Evolutionary conservation across 202 grass and related monocot genomes (phyloP), one percentile per base, ranked within the genome.

Genomic region (Sporobolus alterniflorus): DNA sequence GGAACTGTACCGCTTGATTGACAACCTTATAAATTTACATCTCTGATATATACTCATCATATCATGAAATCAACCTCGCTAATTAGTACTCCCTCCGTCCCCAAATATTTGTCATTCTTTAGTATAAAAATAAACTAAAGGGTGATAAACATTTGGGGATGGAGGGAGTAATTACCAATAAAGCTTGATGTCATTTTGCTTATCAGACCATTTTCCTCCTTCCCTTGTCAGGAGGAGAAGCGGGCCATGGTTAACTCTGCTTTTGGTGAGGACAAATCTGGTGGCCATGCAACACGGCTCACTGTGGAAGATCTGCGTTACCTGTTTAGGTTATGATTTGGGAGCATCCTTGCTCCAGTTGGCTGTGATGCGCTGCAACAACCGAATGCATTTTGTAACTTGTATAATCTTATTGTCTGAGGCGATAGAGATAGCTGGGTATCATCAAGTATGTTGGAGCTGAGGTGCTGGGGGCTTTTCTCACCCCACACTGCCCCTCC

Each of bases 171-270:
- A 32, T 44, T 30, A 21, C 9, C 25, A 11, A 30, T 20, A 31
- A 30, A 33, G 79, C 21, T 51, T 3, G 5, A 43, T 54, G 42
- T 26, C 44, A n/a, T 52, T 84, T 41, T 66, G 51, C 26, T 66
- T 25, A 26, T 11, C 33, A 64, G 20, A 64, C 15, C 30, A 33
- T 59, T 10, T 60, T 82, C 6, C 33, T 44, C 2, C 68, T 11
- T 79, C 48, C 29, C 11, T 88, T 75, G 15, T 65, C 81, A 98
- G 95, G 92, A 98, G 68, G 92, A 98, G 66, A 98, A 98, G 79
- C 89, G 95, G 86, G 57, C 70, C 21, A 95, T 95, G 92, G 95
- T 98, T 39, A 89, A 84, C 49, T 95, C 90, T 56, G 95, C 95
- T 69, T 98, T 98, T 36, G 95, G 95, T 1, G 92, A 98, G 42